Conservation (phyloP, 805 yeast genomes). For the Kodamaea lidongshanica region DNA sequence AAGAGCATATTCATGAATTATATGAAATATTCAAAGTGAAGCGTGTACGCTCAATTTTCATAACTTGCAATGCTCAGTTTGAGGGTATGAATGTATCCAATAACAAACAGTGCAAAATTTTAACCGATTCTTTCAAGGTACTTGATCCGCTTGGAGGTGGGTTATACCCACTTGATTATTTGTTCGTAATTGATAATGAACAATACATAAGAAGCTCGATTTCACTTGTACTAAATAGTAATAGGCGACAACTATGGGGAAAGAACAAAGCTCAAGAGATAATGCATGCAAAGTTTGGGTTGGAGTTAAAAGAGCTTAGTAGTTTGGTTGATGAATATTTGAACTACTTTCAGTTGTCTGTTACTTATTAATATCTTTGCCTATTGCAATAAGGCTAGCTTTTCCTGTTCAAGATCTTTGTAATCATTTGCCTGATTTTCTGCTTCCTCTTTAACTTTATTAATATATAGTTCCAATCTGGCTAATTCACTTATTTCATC, state of each 20-base stretch:
- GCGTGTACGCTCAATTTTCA: conserved; percentile 13
- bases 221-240: conserved; percentile 7
- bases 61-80: conserved; percentile 12
- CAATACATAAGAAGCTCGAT: conserved; percentile 10
- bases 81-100: conserved; percentile 6
- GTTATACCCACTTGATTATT: conserved; percentile 26
- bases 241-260: conserved; percentile 2
- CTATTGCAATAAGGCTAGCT: conserved; percentile 32
- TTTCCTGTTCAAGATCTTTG: conserved; percentile 37
- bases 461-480: conserved; percentile 33
- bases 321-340: conserved; percentile 9
- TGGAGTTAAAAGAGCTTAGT: conserved; percentile 4
- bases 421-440: conserved; percentile 36
- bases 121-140: conserved; percentile 20
- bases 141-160: conserved; percentile 36
- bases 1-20: conserved; percentile 19
- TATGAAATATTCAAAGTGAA: conserved; percentile 8
- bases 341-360: conserved; percentile 1
- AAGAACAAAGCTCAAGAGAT: conserved; percentile 5
- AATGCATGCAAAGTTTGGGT: conserved; percentile 8
- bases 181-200: conserved; percentile 17
- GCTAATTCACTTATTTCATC: conserved; percentile 39
- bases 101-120: conserved; percentile 15
- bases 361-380: conserved; percentile 2
- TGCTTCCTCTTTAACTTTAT: conserved; percentile 34